Conservation (phyloP, 495 filamentous ascomycete genomes). For the Lepidopterella palustris region DNA sequence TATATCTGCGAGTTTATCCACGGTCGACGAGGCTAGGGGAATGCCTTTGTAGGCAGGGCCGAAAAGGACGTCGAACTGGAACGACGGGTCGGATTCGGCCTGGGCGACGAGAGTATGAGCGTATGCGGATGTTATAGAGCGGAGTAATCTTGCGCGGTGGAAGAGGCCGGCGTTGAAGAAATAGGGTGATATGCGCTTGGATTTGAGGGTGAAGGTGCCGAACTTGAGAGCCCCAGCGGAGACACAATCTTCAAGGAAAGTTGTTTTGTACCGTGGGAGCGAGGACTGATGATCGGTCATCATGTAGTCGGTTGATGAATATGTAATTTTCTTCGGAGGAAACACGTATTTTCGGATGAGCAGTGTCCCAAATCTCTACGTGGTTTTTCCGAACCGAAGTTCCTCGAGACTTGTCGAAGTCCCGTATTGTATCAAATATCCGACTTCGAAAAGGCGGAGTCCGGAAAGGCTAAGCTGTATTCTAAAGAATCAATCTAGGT, state of each 20-base stretch:
- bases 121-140: slow-evolving; percentile 69
- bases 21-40: slow-evolving; percentile 67
- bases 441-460: too few relatives aligned
- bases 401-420: too few relatives aligned
- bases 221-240: slow-evolving; percentile 73
- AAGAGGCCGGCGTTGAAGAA: slow-evolving; percentile 95
- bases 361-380: too few relatives aligned
- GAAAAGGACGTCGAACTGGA: slow-evolving; percentile 63
- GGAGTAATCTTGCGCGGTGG: slow-evolving; percentile 66
- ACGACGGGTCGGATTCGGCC: slow-evolving; percentile 35
- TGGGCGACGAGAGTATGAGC: slow-evolving; percentile 58
- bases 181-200: slow-evolving; percentile 88
- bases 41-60: slow-evolving; percentile 97
- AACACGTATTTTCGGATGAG: too few relatives aligned
- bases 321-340: too few relatives aligned
- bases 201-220: slow-evolving; percentile 85
- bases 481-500: too few relatives aligned
- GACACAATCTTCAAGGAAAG: slow-evolving; percentile 68
- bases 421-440: too few relatives aligned
- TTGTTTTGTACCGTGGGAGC: slow-evolving; percentile 46
- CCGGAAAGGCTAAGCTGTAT: too few relatives aligned
- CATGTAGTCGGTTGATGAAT: neutral
- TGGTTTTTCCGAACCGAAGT: too few relatives aligned
- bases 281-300: neutral
- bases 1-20: slow-evolving; percentile 60